Evolutionary conservation across 1,284 basidiomycete species (phyloP), one percentile per base, ranked within the genome.

Genomic region (Meira nashicola): DNA sequence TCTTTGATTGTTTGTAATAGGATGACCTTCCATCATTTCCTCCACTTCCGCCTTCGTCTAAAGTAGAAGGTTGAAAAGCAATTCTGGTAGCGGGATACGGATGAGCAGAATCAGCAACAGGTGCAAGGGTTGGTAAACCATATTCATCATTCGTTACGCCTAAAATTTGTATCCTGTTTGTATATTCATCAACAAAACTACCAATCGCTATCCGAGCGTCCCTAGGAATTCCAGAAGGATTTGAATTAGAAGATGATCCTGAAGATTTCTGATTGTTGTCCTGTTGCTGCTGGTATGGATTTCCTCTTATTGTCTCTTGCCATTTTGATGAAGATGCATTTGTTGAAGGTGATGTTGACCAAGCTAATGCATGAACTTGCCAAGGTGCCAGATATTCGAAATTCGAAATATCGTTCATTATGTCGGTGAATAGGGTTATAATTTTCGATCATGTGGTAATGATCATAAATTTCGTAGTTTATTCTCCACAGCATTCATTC

Each of bases 11-110:
- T 39, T 73, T 71, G 21, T 62, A 60, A 9, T 63, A 65, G 4
- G 68, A 69, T 1, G 68, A 71, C 12, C 37, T 15, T 62, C 63
- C 39, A 60, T 9, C 64, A 51, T 28, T 71, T 63, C 38, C 46
- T 59, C 12, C 63, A 55, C 43, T 52, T 39, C 15, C 40, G 6
- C 55, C 38, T 49, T 64, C 63, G 21, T 65, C 64, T 8, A 76
- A 59, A 1, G 68, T 71, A 0, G 70, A 68, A 6, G 76, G 76
- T 51, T 78, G 76, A 40, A 76, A 78, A 9, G 66, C 68, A 5
- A 78, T 57, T 54, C 76, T 76, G 0, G 73, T 78, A 0, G 76
- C 68, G 15, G 76, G 76, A 58, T 78, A 78, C 12, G 73, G 76
- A 62, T 78, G 76, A 12, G 70, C 60, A 3, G 73, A 70, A 43